Evolutionary conservation across 352 stramenopile genomes (phyloP), one percentile per base, ranked within the genome.

Genomic region (Pythium rhizo-oryzae): DNA sequence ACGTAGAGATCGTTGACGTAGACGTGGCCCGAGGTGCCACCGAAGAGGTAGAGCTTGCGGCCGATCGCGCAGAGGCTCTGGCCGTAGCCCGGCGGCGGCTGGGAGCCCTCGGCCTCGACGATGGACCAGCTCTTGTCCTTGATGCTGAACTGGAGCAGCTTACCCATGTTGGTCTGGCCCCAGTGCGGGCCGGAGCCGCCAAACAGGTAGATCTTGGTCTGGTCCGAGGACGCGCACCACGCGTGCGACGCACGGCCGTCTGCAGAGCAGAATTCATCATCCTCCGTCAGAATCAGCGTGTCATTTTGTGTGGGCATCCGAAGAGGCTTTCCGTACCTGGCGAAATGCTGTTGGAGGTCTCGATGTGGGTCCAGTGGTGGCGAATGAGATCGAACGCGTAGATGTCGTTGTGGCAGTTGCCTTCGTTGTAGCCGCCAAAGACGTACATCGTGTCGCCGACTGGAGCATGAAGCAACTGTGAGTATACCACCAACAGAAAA

Each of bases 101-200:
- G 79, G 23, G 74, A 79, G 8, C 86, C 86, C 51, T 89, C 69
- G 0, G 83, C 77, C 41, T 92, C 80, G 18, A 94, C 83, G 13
- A 94, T 89, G 13, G 80, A 91, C 86, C 86, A 94, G 57, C 87
- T 91, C 72, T 91, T 90, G 33, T 90, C 78, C 21, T 70, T 75
- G 67, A 94, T 90, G 53, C 74, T 84, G 69, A 91, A 94, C 58
- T 93, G 81, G 30, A 93, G 76, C 59, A 94, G 67, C 65, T 94
- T 94, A 57, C 86, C 84, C 86, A 94, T 94, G 72, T 94, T 94
- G 9, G 84, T 94, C 63, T 94, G 86, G 12, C 86, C 86, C 86
- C 86, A 94, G 67, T 93, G 86, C 30, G 86, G 86, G 0, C 86
- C 84, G 3, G 84, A 92, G 33, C 86, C 86, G 46, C 86, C 86